phyloP scores from a whole-genome alignment of 441 rosid genomes.

The Adansonia gregorii region DNA sequence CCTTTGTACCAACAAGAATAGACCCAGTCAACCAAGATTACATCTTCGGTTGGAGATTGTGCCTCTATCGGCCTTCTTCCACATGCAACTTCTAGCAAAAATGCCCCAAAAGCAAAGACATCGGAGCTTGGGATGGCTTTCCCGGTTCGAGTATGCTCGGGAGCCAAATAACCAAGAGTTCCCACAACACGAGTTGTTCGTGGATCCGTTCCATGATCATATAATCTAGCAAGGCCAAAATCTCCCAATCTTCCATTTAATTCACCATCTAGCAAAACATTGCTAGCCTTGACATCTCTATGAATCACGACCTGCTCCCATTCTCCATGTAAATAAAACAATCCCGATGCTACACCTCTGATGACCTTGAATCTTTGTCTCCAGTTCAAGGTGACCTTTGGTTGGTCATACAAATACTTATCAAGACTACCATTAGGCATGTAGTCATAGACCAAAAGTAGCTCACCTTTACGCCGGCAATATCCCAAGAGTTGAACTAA shows the following conservation, averaged over 20 bases:
- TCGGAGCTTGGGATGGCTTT: slow-evolving; percentile 48
- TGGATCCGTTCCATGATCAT: slow-evolving; percentile 51
- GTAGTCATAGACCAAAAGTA: slow-evolving; percentile 67
- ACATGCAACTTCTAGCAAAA: slow-evolving; percentile 49
- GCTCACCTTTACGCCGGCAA: slow-evolving; percentile 66
- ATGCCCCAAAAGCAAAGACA: slow-evolving; percentile 49
- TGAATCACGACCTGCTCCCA: slow-evolving; percentile 52
- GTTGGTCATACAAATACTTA: slow-evolving; percentile 41
- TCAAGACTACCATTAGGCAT: slow-evolving; percentile 77
- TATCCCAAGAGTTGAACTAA: slow-evolving; percentile 83
- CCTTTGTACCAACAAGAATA: slow-evolving; percentile 38
- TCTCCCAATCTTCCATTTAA: slow-evolving; percentile 52
- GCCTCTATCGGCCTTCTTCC: slow-evolving; percentile 47
- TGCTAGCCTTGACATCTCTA: slow-evolving; percentile 54
- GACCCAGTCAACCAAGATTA: slow-evolving; percentile 45
- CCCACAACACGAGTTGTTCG: slow-evolving; percentile 47
- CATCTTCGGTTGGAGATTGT: slow-evolving; percentile 22
- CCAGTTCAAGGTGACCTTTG: slow-evolving; percentile 52
- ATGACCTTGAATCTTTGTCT: slow-evolving; percentile 55
- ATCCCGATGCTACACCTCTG: slow-evolving; percentile 64
- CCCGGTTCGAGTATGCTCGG: slow-evolving; percentile 47
- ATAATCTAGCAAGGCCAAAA: slow-evolving; percentile 55
- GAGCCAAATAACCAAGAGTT: slow-evolving; percentile 55
- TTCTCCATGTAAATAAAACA: slow-evolving; percentile 78
- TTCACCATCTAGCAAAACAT: slow-evolving; percentile 46